Base-by-base conservation (phyloP, 768 basidiomycete species). In the Thelephora aurantiotincta region DNA sequence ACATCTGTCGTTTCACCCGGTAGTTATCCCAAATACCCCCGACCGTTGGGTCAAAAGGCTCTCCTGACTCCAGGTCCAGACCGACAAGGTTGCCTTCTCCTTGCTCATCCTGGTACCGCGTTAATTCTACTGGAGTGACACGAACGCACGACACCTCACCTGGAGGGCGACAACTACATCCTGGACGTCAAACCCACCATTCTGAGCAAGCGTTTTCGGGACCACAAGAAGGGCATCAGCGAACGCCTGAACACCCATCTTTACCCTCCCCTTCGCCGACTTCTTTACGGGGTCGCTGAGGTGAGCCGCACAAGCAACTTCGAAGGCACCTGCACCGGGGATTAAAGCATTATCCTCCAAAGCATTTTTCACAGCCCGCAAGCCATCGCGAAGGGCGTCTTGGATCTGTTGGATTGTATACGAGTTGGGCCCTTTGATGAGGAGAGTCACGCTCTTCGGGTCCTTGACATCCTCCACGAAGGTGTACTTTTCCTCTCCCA, bases 21-120 rank as follows among this genome's bases (percentile, higher is more conserved):
- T 96, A 98, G 67, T 97, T 98, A 62, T 99, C 96, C 93, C 93
- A 99, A 22, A 99, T 81, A 34, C 96, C 96, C 60, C 92, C 86
- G 5, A 89, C 81, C 9, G 88, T 88, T 18, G 96, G 96, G 59
- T 99, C 94, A 59, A 94, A 86, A 1, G 94, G 92, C 63, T 96
- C 91, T 45, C 96, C 96, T 14, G 91, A 85, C 60, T 90, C 71
- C 34, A 99, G 69, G 65, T 98, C 89, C 52, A 99, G 63, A 13
- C 96, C 96, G 52, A 94, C 93, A 38, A 77, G 67, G 58, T 88
- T 87, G n/a, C 91, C 92, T 53, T 96, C 92, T 1, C 86, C 84
- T 58, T 89, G 82, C 59, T 97, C 96, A 48, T 98, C 94, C 82
- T 90, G 55, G 36, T 52, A 30, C n/a, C 7, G 6, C 43, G 26